phyloP scores from a whole-genome alignment of 2,329 filamentous ascomycete species.

The Diaporthe citrichinensis region DNA sequence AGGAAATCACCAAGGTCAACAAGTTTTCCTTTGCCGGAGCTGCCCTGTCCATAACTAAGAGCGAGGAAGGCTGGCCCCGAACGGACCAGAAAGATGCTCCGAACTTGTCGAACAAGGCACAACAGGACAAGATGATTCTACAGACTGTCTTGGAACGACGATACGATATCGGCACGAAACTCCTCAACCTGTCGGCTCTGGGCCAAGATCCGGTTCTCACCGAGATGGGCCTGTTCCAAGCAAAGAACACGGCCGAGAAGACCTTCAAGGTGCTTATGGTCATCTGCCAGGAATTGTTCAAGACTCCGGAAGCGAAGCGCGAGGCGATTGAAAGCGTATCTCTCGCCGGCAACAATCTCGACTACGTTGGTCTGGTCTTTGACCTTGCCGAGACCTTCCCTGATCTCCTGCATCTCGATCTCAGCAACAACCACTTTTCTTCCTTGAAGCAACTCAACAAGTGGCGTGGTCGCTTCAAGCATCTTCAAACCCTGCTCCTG shows the following conservation, averaged over 20 bases:
- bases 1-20: constrained; percentile 77
- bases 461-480: constrained; percentile 85
- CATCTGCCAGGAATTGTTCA: constrained; percentile 84
- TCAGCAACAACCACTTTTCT: constrained; percentile 85
- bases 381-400: constrained; percentile 85
- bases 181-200: constrained; percentile 87
- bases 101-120: constrained; percentile 43
- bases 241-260: constrained; percentile 80
- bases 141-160: constrained; percentile 79
- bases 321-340: constrained; percentile 87
- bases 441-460: constrained; percentile 76
- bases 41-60: constrained; percentile 68
- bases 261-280: constrained; percentile 94
- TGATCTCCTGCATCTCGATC: constrained; percentile 87
- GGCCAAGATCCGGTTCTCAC: constrained; percentile 79
- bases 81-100: constrained; percentile 52
- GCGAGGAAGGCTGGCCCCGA: constrained; percentile 57
- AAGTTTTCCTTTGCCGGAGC: constrained; percentile 78
- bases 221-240: constrained; percentile 82
- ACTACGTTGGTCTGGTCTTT: constrained; percentile 79
- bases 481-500: constrained; percentile 85
- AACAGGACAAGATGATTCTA: constrained; percentile 78
- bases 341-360: constrained; percentile 84
- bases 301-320: constrained; percentile 77
- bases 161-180: constrained; percentile 79